Conservation (phyloP, 2,329 filamentous ascomycete genomes). For the Podosphaera fusca region DNA sequence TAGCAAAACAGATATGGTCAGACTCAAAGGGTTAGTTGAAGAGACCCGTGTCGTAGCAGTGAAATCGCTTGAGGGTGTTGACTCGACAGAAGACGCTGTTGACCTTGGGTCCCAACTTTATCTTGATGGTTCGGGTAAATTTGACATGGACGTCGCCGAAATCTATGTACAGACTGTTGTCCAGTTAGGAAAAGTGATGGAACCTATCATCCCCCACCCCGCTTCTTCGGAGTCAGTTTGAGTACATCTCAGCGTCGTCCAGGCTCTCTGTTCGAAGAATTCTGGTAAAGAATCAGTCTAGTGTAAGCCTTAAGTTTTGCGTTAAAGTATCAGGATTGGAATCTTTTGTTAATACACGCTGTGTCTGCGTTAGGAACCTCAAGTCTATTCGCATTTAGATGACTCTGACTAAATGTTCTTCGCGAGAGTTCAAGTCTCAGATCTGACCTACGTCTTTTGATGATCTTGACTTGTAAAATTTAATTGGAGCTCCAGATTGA, state of each 20-base stretch:
- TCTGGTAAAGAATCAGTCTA: too few species aligned
- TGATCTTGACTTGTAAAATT: too few species aligned
- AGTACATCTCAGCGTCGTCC: background rate
- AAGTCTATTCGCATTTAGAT: too few species aligned
- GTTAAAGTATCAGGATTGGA: too few species aligned
- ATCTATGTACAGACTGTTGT: slow-evolving; percentile 66
- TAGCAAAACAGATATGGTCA: slow-evolving; percentile 65
- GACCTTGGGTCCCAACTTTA: background rate
- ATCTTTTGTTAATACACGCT: too few species aligned
- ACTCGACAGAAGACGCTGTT: slow-evolving; percentile 17
- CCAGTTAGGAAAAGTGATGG: slow-evolving; percentile 45
- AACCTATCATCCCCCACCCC: slow-evolving; percentile 2
- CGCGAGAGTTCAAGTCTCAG: too few species aligned
- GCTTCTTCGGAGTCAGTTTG: background rate
- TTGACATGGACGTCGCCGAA: slow-evolving; percentile 46
- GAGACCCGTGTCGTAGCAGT: slow-evolving; percentile 48
- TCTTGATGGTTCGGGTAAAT: slow-evolving; percentile 16
- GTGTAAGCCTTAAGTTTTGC: too few species aligned
- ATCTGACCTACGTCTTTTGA: too few species aligned
- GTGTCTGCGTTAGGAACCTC: too few species aligned
- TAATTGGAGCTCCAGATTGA: too few species aligned
- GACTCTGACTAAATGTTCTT: too few species aligned
- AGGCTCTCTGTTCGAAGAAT: too few species aligned
- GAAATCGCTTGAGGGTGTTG: slow-evolving; percentile 34
- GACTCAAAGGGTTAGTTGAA: slow-evolving; percentile 62